A percentile compares a stretch with the other conserved stretches of the same genome.
phyloP scores from a whole-genome alignment of 495 filamentous ascomycete genomes.

The Hyaloscypha hepaticicola region DNA sequence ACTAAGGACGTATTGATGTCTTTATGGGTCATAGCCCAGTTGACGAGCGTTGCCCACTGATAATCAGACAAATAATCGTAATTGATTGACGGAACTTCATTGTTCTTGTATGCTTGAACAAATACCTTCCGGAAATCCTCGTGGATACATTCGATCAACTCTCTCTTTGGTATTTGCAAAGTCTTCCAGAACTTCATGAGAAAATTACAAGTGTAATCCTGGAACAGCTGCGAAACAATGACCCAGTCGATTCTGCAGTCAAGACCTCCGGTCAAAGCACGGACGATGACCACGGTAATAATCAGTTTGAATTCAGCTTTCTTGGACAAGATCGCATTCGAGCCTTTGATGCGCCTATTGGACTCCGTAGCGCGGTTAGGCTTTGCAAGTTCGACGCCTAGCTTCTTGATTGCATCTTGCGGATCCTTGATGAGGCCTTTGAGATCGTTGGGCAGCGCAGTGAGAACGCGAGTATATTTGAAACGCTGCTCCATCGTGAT shows the following conservation, averaged over 20 bases:
- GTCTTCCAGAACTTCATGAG: conserved; percentile 61
- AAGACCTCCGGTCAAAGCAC: conserved; percentile 70
- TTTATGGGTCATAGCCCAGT: conserved; percentile 58
- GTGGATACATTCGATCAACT: conserved; percentile 66
- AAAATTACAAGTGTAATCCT: conserved; percentile 53
- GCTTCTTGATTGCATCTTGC: background rate
- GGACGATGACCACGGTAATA: conserved; percentile 70
- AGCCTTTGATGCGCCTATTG: conserved; percentile 23
- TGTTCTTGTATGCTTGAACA: conserved; percentile 69
- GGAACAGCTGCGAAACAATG: conserved; percentile 64
- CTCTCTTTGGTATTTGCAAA: conserved; percentile 56
- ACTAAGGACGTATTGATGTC: conserved; percentile 32
- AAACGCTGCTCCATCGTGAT: background rate
- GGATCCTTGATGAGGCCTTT: conserved; percentile 22
- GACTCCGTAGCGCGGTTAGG: background rate
- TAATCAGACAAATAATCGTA: conserved; percentile 68
- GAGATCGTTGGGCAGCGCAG: conserved; percentile 21
- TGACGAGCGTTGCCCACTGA: conserved; percentile 72
- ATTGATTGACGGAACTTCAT: conserved; percentile 67
- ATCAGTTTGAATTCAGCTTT: conserved; percentile 47
- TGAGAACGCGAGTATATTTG: conserved; percentile 17
- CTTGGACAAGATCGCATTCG: conserved; percentile 17
- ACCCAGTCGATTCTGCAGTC: conserved; percentile 72
- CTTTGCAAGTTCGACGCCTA: conserved; percentile 22
- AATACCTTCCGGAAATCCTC: conserved; percentile 76